A percentile compares a stretch with the other conserved stretches of the same genome.
Evolutionary conservation across 2,329 filamentous ascomycete species (phyloP).

Genomic region (Diatrype stigma): DNA sequence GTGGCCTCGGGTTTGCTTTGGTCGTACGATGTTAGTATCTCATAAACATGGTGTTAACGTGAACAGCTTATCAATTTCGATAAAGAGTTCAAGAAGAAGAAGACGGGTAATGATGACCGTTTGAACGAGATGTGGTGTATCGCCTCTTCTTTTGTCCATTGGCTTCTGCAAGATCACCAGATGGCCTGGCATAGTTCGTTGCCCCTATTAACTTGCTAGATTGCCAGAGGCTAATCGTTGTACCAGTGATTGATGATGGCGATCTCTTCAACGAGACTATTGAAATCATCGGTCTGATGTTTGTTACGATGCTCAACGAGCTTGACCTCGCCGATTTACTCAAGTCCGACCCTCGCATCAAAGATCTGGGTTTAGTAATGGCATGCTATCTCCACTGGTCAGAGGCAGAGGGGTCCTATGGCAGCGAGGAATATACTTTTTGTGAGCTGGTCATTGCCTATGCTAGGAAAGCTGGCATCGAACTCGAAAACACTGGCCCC

Average conservation of each 20-base stretch:
- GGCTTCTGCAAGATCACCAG: slow-evolving; percentile 11
- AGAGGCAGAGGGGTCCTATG: slow-evolving; percentile 6
- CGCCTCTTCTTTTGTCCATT: slow-evolving; percentile 15
- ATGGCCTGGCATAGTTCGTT: slow-evolving; percentile 17
- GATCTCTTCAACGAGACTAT: slow-evolving; percentile 8
- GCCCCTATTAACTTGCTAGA: neutral
- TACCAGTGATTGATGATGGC: slow-evolving; percentile 9
- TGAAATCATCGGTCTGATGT: slow-evolving; percentile 11
- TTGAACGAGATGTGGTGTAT: slow-evolving; percentile 19
- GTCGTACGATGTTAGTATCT: no score
- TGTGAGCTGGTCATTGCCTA: slow-evolving; percentile 15
- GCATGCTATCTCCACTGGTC: slow-evolving; percentile 15
- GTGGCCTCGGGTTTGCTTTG: neutral
- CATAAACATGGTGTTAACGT: neutral
- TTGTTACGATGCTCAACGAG: slow-evolving; percentile 16
- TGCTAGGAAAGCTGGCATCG: slow-evolving; percentile 17
- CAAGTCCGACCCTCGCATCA: slow-evolving; percentile 14
- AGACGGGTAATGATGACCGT: slow-evolving; percentile 13
- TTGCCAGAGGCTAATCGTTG: neutral
- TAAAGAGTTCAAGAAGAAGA: slow-evolving; percentile 16
- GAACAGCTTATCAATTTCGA: slow-evolving; percentile 15
- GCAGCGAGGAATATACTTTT: slow-evolving; percentile 8
- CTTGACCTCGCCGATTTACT: slow-evolving; percentile 15
- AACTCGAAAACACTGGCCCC: slow-evolving; percentile 11
- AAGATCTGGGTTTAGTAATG: slow-evolving; percentile 17